These are phyloP conservation scores for Parsonsia alboflavescens DNA, from an alignment of 257 asterid genomes.

Conservation along the genomic window DNA sequence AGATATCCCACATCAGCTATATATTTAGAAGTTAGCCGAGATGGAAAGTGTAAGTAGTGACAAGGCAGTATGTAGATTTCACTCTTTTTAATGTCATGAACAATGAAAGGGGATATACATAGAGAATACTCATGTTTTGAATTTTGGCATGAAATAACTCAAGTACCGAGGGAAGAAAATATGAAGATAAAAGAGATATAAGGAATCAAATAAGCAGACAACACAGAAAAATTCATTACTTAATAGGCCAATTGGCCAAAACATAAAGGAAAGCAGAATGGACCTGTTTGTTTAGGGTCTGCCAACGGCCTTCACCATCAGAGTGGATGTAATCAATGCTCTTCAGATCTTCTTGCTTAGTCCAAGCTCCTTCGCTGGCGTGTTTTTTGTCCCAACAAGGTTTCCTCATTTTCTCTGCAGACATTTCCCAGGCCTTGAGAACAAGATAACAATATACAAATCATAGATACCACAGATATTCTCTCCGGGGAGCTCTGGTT, in stretches of 20 bases:
- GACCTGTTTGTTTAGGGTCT: slow-evolving; percentile 36
- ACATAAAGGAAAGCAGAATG: neutral
- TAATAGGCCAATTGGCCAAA: neutral
- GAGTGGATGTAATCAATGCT: slow-evolving; percentile 26
- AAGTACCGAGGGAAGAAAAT: neutral
- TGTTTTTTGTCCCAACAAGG: slow-evolving; percentile 15
- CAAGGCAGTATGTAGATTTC: too few relatives aligned
- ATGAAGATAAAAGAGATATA: neutral
- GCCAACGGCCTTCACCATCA: slow-evolving; percentile 38
- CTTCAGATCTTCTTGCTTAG: slow-evolving; percentile 38
- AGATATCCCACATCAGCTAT: neutral
- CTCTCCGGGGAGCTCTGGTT: neutral
- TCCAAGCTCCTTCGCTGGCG: slow-evolving; percentile 28
- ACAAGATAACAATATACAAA: neutral
- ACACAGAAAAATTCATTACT: neutral
- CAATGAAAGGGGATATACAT: too few relatives aligned
- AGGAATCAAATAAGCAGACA: too few relatives aligned
- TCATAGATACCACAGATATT: neutral
- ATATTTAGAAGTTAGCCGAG: neutral
- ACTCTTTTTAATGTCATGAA: too few relatives aligned
- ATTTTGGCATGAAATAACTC: neutral
- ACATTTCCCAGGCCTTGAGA: neutral
- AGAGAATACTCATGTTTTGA: neutral
- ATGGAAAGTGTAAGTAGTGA: too few relatives aligned
- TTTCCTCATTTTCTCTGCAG: slow-evolving; percentile 3